phyloP scores from a whole-genome alignment of 2,329 filamentous ascomycete genomes.

The Nemania sp. region DNA sequence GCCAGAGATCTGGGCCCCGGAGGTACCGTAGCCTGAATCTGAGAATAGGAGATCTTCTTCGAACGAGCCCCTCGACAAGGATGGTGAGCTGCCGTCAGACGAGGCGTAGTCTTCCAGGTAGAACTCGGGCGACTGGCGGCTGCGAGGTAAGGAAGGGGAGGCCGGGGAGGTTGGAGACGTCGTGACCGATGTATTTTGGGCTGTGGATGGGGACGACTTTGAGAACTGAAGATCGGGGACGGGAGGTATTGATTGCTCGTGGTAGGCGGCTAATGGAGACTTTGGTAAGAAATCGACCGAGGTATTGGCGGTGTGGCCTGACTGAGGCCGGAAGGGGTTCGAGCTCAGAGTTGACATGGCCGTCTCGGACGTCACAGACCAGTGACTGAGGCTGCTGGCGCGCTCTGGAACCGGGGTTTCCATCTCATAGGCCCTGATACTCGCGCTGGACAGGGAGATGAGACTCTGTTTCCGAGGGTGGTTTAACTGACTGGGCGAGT shows the following conservation, averaged over 20 bases:
- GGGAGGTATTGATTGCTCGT: constrained; percentile 24
- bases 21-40: constrained; percentile 31
- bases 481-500: constrained; percentile 21
- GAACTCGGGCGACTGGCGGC: constrained; percentile 25
- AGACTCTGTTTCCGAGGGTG: constrained; percentile 35
- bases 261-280: constrained; percentile 24
- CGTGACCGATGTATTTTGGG: constrained; percentile 1
- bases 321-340: constrained; percentile 47
- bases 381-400: constrained; percentile 46
- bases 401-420: constrained; percentile 45
- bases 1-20: constrained; percentile 34
- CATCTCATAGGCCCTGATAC: constrained; percentile 41
- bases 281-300: constrained; percentile 47
- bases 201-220: neutral
- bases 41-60: constrained; percentile 38
- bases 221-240: constrained; percentile 21
- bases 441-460: constrained; percentile 32
- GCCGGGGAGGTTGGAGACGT: constrained; percentile 11
- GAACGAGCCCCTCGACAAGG: constrained; percentile 29
- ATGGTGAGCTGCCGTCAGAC: constrained; percentile 30
- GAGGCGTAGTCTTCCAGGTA: constrained; percentile 33
- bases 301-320: constrained; percentile 51
- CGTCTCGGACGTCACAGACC: constrained; percentile 50
- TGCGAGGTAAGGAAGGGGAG: constrained; percentile 4
- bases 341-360: constrained; percentile 49